Percentiles rank a stretch among this genome's conserved stretches.
Evolutionary conservation across 2,329 filamentous ascomycete species (phyloP).

Genomic region (Colletotrichum viniferum): DNA sequence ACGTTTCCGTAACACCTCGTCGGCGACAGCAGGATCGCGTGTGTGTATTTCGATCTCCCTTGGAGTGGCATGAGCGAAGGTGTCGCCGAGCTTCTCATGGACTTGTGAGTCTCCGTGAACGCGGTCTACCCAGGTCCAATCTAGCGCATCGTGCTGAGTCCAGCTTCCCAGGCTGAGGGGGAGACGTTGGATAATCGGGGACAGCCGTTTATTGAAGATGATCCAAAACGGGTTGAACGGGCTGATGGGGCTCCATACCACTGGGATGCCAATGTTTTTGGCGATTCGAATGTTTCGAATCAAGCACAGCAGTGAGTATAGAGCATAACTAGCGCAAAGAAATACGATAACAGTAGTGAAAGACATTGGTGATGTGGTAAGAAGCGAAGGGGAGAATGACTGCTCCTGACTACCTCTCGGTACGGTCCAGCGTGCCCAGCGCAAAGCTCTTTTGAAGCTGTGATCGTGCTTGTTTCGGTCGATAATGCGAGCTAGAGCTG

Average conservation of each 20-base stretch:
- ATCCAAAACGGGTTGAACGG: background rate
- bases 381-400: background rate
- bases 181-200: background rate
- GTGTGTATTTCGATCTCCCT: background rate
- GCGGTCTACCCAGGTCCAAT: background rate
- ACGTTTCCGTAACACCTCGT: background rate
- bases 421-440: background rate
- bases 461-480: background rate
- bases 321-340: background rate
- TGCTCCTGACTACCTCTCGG: background rate
- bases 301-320: background rate
- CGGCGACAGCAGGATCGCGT: slow-evolving; percentile 28
- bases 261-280: background rate
- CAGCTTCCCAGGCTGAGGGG: background rate
- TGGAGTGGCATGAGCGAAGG: background rate
- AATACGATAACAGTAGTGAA: background rate
- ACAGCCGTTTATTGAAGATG: background rate
- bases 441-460: background rate
- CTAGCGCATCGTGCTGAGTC: background rate
- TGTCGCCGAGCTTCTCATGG: background rate
- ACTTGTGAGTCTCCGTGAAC: background rate
- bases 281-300: background rate
- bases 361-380: background rate
- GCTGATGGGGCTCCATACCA: background rate
- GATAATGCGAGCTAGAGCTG: background rate